These are phyloP conservation scores for Plectosphaerella sp. DNA, from an alignment of 2,329 filamentous ascomycete species.

Conservation along the genomic window DNA sequence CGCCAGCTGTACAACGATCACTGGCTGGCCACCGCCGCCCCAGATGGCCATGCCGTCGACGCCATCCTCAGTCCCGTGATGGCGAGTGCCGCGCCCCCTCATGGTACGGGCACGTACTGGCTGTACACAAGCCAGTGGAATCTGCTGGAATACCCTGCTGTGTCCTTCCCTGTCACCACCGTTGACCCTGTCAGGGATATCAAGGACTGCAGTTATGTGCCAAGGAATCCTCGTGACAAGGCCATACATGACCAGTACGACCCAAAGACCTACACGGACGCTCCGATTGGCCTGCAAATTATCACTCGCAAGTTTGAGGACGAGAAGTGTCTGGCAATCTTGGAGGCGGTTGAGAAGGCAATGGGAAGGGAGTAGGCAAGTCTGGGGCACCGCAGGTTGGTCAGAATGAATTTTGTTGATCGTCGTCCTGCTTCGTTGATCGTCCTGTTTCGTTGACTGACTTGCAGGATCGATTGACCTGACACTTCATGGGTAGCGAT, in stretches of 20 bases:
- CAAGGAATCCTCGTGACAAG: background rate
- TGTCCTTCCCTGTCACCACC: background rate
- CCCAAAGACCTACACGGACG: slow-evolving; percentile 2
- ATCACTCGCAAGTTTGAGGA: slow-evolving; percentile 2
- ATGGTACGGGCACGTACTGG: background rate
- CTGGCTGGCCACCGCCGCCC: background rate
- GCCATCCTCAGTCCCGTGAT: background rate
- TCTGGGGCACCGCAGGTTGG: too few relatives aligned
- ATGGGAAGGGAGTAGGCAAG: too few relatives aligned
- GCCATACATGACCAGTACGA: background rate
- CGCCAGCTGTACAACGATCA: background rate
- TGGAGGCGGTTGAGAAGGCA: too few relatives aligned
- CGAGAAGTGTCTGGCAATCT: background rate
- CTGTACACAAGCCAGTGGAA: background rate
- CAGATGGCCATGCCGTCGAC: background rate
- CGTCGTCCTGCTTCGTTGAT: too few relatives aligned
- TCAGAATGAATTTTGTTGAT: too few relatives aligned
- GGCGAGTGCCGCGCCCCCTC: background rate
- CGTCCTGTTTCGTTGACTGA: too few relatives aligned
- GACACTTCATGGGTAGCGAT: too few relatives aligned
- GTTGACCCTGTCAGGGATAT: background rate
- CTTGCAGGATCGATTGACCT: too few relatives aligned
- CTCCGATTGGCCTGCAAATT: background rate
- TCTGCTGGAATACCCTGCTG: background rate
- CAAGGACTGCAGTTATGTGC: background rate